Evolutionary conservation across 345 rosid species (phyloP).

Genomic region (Lepidium aucheri): DNA sequence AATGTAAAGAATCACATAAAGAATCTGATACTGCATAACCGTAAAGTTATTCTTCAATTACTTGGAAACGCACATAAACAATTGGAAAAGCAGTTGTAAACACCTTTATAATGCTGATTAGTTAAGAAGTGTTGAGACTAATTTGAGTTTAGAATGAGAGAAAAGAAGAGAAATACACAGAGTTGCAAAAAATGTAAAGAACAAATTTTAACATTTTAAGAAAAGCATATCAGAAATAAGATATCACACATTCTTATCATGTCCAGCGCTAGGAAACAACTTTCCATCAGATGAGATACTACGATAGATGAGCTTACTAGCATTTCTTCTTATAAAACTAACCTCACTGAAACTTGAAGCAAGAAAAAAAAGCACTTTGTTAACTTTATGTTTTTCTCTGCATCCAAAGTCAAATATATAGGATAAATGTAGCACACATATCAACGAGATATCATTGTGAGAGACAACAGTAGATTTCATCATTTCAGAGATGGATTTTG

Average conservation of each 20-base stretch:
- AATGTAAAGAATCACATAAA: too few relatives aligned
- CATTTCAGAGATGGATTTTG: slow-evolving; percentile 42
- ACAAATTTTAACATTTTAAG: neutral
- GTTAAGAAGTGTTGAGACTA: too few relatives aligned
- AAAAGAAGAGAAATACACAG: too few relatives aligned
- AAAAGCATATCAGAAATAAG: slow-evolving; percentile 10
- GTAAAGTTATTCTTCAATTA: too few relatives aligned
- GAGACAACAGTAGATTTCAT: slow-evolving; percentile 31
- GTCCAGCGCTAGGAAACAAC: slow-evolving; percentile 92
- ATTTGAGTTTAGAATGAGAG: too few relatives aligned
- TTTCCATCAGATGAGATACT: slow-evolving; percentile 95
- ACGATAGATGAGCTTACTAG: slow-evolving; percentile 81
- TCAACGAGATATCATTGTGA: slow-evolving; percentile 15
- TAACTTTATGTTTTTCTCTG: neutral
- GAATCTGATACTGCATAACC: too few relatives aligned
- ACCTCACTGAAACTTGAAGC: slow-evolving; percentile 74
- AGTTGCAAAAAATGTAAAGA: too few relatives aligned
- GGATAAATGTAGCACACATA: too few relatives aligned
- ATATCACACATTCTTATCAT: slow-evolving; percentile 84
- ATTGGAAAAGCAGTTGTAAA: too few relatives aligned
- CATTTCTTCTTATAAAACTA: slow-evolving; percentile 72
- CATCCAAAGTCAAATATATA: too few relatives aligned
- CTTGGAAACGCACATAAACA: too few relatives aligned
- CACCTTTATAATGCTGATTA: too few relatives aligned
- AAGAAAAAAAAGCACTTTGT: slow-evolving; percentile 24